Conservation (phyloP, 2,329 filamentous ascomycete genomes). For the Aureobasidium sp. region DNA sequence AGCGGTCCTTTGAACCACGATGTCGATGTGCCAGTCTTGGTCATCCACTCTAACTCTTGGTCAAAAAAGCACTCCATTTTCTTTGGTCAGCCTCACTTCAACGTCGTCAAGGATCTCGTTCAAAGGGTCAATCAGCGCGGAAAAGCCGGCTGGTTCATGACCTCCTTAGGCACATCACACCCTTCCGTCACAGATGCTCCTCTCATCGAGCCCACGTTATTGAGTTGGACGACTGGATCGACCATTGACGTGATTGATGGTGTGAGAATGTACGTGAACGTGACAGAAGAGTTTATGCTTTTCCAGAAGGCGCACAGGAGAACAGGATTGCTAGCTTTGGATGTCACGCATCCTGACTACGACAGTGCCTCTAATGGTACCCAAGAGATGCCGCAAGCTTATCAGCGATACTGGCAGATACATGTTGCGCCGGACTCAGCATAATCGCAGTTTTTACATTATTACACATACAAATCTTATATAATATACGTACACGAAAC, state of each 20-base stretch:
- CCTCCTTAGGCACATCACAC: constrained; percentile 38
- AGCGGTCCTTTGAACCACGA: constrained; percentile 56
- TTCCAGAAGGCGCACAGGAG: constrained; percentile 39
- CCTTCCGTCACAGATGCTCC: constrained; percentile 61
- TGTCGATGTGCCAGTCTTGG: constrained; percentile 50
- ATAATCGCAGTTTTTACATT: background rate
- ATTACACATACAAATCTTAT: background rate
- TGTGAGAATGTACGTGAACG: constrained; percentile 53
- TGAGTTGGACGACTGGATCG: constrained; percentile 56
- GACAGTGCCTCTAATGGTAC: constrained; percentile 16
- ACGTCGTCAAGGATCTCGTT: constrained; percentile 53
- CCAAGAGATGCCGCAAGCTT: constrained; percentile 19
- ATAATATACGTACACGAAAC: background rate
- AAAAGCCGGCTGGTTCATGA: constrained; percentile 39
- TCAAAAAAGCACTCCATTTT: constrained; percentile 51
- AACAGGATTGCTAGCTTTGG: constrained; percentile 44
- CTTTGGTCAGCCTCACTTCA: constrained; percentile 58
- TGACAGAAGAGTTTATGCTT: constrained; percentile 51
- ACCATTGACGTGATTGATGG: constrained; percentile 51
- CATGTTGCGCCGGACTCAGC: constrained; percentile 31
- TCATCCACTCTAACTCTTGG: constrained; percentile 61
- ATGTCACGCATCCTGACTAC: constrained; percentile 36
- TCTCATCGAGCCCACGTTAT: constrained; percentile 53
- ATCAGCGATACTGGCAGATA: constrained; percentile 36
- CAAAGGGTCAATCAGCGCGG: constrained; percentile 36